These are phyloP conservation scores for Cystofilobasidium macerans DNA, from an alignment of 768 basidiomycete species.

Conservation along the genomic window DNA sequence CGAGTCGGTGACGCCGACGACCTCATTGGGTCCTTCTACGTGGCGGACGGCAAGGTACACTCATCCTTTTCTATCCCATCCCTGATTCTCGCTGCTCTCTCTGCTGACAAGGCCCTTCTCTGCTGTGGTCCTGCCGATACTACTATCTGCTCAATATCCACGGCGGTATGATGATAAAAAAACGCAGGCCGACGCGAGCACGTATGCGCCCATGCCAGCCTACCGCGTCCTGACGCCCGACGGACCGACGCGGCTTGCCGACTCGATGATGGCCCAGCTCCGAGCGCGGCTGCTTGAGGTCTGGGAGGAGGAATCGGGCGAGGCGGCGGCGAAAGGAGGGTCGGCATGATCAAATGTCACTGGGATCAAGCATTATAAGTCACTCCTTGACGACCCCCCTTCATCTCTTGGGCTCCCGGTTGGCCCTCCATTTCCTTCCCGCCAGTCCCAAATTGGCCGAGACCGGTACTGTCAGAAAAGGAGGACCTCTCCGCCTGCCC, in stretches of 20 bases:
- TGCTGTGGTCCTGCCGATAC: not conserved
- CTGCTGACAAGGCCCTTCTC: not conserved
- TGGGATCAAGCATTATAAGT: too few relatives aligned
- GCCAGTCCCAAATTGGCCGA: too few relatives aligned
- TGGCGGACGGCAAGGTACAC: slow-evolving; percentile 12
- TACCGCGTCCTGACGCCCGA: slow-evolving; percentile 15
- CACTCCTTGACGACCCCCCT: too few relatives aligned
- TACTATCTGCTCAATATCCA: not conserved
- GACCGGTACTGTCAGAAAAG: slow-evolving; percentile 3
- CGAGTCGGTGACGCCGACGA: slow-evolving; percentile 17
- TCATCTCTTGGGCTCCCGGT: too few relatives aligned
- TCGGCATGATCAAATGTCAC: too few relatives aligned
- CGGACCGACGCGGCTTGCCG: slow-evolving; percentile 10
- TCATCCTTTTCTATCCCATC: not conserved
- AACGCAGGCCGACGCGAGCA: slow-evolving; percentile 3
- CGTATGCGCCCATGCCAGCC: slow-evolving; percentile 5
- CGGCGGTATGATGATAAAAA: too few relatives aligned
- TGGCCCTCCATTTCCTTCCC: too few relatives aligned
- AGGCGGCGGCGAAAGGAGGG: too few relatives aligned
- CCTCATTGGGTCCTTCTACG: slow-evolving; percentile 16
- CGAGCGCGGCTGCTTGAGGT: not conserved
- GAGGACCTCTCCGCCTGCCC: not conserved
- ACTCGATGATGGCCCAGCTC: not conserved
- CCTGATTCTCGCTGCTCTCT: too few relatives aligned
- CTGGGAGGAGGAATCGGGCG: too few relatives aligned